These are phyloP conservation scores for Podospora anserina DNA, from an alignment of 495 filamentous ascomycete species.

Conservation along the genomic window DNA sequence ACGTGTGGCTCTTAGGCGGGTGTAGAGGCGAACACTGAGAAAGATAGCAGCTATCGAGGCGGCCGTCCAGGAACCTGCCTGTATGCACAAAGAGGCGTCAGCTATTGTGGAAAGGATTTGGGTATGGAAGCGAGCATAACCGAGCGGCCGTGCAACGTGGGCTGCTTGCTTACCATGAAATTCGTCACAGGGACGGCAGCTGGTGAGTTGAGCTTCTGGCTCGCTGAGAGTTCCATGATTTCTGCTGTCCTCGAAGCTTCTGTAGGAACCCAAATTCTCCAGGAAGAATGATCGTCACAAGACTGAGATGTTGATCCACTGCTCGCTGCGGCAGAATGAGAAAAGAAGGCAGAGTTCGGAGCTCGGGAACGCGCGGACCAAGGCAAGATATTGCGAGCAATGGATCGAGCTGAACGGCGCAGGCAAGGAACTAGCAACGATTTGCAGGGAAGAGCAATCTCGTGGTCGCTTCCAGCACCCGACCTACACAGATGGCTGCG, in stretches of 20 bases:
- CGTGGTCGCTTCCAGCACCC: neutral
- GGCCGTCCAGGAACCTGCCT: conserved; percentile 6
- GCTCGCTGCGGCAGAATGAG: neutral
- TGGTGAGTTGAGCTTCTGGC: neutral
- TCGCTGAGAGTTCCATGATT: conserved; percentile 1
- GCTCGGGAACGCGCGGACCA: neutral
- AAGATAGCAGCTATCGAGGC: neutral
- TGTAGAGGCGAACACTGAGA: neutral
- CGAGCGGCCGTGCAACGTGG: neutral
- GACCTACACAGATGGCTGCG: neutral
- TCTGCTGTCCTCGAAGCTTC: neutral
- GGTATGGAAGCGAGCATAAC: neutral
- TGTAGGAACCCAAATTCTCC: neutral
- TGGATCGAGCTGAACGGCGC: neutral
- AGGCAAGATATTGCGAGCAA: conserved; percentile 2
- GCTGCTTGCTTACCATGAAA: conserved; percentile 1
- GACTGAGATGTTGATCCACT: neutral
- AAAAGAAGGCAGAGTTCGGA: neutral
- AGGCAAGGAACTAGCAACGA: neutral
- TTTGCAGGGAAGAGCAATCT: neutral
- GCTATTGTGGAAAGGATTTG: neutral
- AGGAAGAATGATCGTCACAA: neutral
- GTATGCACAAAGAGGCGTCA: conserved; percentile 1
- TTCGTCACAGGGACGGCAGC: neutral
- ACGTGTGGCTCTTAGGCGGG: neutral